Percentiles rank a stretch among this genome's conserved stretches.
These are phyloP conservation scores for Geranomyces variabilis DNA, from an alignment of 192 early-diverging fungal genomes.

Conservation along the genomic window DNA sequence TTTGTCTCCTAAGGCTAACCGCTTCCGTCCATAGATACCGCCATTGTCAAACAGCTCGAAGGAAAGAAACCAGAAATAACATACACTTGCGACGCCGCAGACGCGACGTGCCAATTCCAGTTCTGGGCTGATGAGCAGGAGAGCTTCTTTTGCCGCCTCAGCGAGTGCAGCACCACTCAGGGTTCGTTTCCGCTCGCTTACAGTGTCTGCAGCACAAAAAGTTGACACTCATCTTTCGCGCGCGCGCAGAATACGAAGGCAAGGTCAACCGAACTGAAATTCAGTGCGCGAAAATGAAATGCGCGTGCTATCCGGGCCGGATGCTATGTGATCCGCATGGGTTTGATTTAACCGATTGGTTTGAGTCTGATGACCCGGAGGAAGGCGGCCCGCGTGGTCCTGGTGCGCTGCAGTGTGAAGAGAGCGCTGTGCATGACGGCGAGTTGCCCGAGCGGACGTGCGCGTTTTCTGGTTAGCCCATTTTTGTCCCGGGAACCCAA, in stretches of 20 bases:
- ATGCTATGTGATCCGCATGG: slow-evolving; percentile 72
- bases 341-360: slow-evolving; percentile 78
- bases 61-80: slow-evolving; percentile 40
- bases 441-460: slow-evolving; percentile 47
- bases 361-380: slow-evolving; percentile 65
- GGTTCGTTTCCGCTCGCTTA: slow-evolving; percentile 38
- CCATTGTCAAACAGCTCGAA: slow-evolving; percentile 37
- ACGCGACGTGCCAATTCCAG: slow-evolving; percentile 38
- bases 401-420: slow-evolving; percentile 36
- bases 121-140: slow-evolving; percentile 85
- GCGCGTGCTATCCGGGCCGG: slow-evolving; percentile 76
- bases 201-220: no score
- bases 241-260: slow-evolving; percentile 45
- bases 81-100: slow-evolving; percentile 30
- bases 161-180: slow-evolving; percentile 71
- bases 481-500: no score
- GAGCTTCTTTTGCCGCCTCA: slow-evolving; percentile 88
- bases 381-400: slow-evolving; percentile 70
- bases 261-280: slow-evolving; percentile 64
- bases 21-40: slow-evolving; percentile 28
- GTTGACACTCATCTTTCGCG: background rate
- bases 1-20: background rate
- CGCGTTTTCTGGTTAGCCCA: slow-evolving; percentile 60
- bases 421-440: slow-evolving; percentile 9
- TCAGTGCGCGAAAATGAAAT: slow-evolving; percentile 75